Evolutionary conservation across 495 filamentous ascomycete species (phyloP), one percentile per base, ranked within the genome.

Genomic region (Neurospora intermedia): DNA sequence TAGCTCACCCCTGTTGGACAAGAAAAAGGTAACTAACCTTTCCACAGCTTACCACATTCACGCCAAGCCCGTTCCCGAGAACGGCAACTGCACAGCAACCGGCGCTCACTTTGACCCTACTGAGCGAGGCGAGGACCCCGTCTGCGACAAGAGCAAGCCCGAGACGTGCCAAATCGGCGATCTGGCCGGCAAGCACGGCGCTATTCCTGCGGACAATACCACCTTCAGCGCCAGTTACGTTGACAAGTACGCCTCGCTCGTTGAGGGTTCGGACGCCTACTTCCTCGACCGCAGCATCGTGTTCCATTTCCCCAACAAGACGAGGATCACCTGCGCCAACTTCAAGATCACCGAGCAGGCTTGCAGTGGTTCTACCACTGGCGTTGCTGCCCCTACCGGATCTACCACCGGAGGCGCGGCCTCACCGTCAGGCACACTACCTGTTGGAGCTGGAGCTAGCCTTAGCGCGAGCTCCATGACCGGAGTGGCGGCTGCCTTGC

Each of bases 101-200:
- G 80, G 88, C 20, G 89, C 83, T 0, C 94, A 96, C 72, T 79
- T 84, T 9, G 83, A 87, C 73, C 84, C 84, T 74, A 83, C 77
- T 74, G 81, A 84, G 66, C 89, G 91, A 73, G 89, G 89, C 71
- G 89, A 94, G 79, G 79, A 79, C 18, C 85, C 89, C 46, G 75
- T 86, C 9, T 97, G 94, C 82, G 85, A 95, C 81, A 54, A 82
- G 10, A 80, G 78, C 11, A 77, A 83, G 39, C 91, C 92, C 9
- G 77, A 88, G 74, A 91, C 89, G 0, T 97, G 94, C 84, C 89
- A 96, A 80, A 89, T 92, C 38, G 94, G 94, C 74, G 94, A 97
- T 81, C 82, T 97, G 70, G 86, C 88, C 75, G 94, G 94, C 77
- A 97, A 97, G 85, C 87, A 94, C 77, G 92, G 91, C 71, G 85